Percentiles rank a stretch among this genome's conserved stretches.
Conservation (phyloP, 2,329 filamentous ascomycete species). For the Cryphonectria carpinicola region DNA sequence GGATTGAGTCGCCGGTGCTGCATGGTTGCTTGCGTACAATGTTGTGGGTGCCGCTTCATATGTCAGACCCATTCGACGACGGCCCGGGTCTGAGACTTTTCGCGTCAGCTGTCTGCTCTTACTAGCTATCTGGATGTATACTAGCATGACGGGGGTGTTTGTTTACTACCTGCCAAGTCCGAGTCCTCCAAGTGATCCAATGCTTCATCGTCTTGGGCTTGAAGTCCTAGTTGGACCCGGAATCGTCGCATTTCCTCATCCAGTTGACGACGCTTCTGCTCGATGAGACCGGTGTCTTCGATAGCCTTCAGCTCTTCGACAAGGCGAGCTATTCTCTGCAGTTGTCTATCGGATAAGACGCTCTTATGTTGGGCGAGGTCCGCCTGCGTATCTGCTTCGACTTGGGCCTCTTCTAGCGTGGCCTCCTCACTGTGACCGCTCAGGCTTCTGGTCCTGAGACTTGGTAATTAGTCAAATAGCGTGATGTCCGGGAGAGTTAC, state of each 20-base stretch:
- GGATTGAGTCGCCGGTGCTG: not conserved
- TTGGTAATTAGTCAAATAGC: not conserved
- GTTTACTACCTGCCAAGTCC: not conserved
- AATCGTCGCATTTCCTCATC: not conserved
- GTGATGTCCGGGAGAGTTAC: not conserved
- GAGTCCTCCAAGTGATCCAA: not conserved
- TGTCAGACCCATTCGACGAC: not conserved
- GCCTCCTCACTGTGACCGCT: not conserved
- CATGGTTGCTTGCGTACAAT: not conserved
- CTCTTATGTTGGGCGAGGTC: not conserved
- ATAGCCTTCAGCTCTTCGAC: not conserved
- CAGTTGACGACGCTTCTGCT: not conserved
- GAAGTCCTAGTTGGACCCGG: slow-evolving; percentile 6
- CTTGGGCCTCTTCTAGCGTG: not conserved
- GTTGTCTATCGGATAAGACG: not conserved
- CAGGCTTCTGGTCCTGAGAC: not conserved
- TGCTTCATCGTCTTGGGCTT: not conserved
- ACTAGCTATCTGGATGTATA: not conserved
- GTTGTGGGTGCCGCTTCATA: slow-evolving; percentile 2
- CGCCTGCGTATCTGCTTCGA: not conserved
- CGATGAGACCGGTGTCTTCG: not conserved
- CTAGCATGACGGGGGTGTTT: not conserved
- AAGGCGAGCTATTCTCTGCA: not conserved
- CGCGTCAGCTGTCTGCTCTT: not conserved
- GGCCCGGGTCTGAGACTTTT: not conserved